A percentile compares a stretch with the other conserved stretches of the same genome.
Evolutionary conservation across 805 yeast species (phyloP).

Genomic region (Yarrowia osloensis): DNA sequence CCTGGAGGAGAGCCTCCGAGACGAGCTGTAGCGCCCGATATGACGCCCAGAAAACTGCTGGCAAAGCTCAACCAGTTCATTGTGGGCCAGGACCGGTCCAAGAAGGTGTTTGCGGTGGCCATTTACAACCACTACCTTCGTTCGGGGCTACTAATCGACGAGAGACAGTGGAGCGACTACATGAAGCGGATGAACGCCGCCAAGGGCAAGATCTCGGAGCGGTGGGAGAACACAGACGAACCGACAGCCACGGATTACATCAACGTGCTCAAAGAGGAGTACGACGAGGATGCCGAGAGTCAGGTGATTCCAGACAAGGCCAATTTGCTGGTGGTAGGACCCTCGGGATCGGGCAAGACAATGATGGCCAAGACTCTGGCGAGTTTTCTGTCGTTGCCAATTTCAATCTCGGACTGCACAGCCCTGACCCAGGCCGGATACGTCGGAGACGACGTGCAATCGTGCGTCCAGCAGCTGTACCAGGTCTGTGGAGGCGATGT

Average conservation of each 20-base stretch:
- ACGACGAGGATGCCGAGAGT: conserved; percentile 40
- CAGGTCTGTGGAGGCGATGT: conserved; percentile 55
- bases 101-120: conserved; percentile 61
- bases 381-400: conserved; percentile 43
- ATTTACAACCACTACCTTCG: conserved; percentile 60
- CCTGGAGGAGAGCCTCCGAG: conserved; percentile 17
- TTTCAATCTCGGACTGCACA: conserved; percentile 62
- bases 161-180: background rate
- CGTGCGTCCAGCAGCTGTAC: conserved; percentile 55
- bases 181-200: background rate
- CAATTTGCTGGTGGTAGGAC: conserved; percentile 58
- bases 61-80: conserved; percentile 53
- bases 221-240: conserved; percentile 7
- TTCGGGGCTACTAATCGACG: background rate
- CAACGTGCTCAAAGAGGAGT: background rate
- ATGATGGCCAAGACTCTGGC: conserved; percentile 30
- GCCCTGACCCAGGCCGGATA: conserved; percentile 66
- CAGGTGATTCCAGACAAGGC: conserved; percentile 56
- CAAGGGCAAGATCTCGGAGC: background rate
- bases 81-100: conserved; percentile 58
- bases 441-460: conserved; percentile 64
- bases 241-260: background rate
- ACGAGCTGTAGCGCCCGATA: conserved; percentile 30
- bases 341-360: conserved; percentile 68
- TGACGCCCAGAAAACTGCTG: conserved; percentile 51